Evolutionary conservation across 2,329 filamentous ascomycete species (phyloP).

Genomic region (Pseudogymnoascus sp.): DNA sequence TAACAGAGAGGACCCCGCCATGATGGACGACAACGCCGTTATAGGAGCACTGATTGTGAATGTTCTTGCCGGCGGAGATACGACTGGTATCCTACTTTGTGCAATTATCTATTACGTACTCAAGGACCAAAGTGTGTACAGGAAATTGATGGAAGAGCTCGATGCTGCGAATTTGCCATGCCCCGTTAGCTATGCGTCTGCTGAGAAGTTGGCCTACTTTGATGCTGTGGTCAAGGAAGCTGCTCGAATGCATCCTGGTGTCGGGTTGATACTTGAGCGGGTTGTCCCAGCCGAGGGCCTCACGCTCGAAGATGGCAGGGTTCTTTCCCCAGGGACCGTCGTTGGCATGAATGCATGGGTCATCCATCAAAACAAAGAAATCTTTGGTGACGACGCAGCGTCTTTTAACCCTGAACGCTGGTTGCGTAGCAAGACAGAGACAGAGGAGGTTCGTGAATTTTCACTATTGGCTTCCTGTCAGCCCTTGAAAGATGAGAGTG

Average conservation of each 20-base stretch:
- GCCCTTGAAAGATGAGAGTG: not conserved
- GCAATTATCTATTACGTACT: constrained; percentile 32
- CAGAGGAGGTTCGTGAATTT: constrained; percentile 16
- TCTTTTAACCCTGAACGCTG: constrained; percentile 41
- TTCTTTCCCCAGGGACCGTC: constrained; percentile 31
- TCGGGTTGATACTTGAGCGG: constrained; percentile 42
- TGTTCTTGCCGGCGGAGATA: constrained; percentile 27
- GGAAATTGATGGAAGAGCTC: constrained; percentile 30
- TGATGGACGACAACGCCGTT: constrained; percentile 11
- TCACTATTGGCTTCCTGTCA: not conserved
- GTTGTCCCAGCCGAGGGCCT: constrained; percentile 37
- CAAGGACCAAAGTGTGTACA: constrained; percentile 23
- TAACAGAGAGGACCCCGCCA: constrained; percentile 11
- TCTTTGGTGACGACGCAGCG: constrained; percentile 39
- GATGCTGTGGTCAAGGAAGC: constrained; percentile 45
- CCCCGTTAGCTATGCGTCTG: constrained; percentile 18
- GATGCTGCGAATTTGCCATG: constrained; percentile 24
- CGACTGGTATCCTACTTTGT: constrained; percentile 28
- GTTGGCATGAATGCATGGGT: constrained; percentile 37
- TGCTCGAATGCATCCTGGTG: constrained; percentile 39
- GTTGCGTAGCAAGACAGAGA: constrained; percentile 32
- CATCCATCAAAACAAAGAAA: constrained; percentile 29
- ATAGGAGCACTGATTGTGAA: constrained; percentile 10
- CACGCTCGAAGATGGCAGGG: constrained; percentile 29
- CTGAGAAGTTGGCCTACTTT: constrained; percentile 35